Conservation (phyloP, 1,284 basidiomycete genomes). For the Moesziomyces aphidis region DNA sequence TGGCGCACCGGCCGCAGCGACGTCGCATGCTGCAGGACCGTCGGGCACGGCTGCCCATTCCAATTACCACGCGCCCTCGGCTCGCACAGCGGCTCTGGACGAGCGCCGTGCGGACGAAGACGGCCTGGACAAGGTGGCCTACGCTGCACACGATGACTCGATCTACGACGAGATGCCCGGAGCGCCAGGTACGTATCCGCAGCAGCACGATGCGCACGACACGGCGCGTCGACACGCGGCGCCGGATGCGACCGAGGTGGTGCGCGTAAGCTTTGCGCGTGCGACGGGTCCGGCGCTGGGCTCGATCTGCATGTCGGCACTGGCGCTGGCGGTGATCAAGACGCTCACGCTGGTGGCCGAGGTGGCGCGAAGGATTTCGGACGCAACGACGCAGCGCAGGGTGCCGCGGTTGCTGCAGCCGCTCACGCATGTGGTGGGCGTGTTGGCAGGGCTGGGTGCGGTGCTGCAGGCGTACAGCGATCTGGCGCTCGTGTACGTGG, state of each 20-base stretch:
- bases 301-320: slow-evolving; percentile 79
- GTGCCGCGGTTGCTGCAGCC: slow-evolving; percentile 67
- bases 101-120: slow-evolving; percentile 44
- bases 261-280: slow-evolving; percentile 81
- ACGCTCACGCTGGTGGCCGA: slow-evolving; percentile 71
- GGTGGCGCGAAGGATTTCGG: slow-evolving; percentile 64
- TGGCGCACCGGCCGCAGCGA: slow-evolving; percentile 3
- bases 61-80: neutral
- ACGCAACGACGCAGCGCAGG: slow-evolving; percentile 38
- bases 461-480: slow-evolving; percentile 71
- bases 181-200: slow-evolving; percentile 34
- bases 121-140: slow-evolving; percentile 13
- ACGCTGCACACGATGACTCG: slow-evolving; percentile 27
- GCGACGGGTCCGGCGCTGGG: slow-evolving; percentile 85
- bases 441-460: slow-evolving; percentile 75
- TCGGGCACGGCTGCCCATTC: neutral
- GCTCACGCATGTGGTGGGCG: slow-evolving; percentile 72
- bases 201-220: slow-evolving; percentile 1
- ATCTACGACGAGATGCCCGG: slow-evolving; percentile 38
- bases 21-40: slow-evolving; percentile 15
- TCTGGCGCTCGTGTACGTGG: slow-evolving; percentile 85
- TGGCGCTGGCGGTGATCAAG: slow-evolving; percentile 79
- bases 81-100: slow-evolving; percentile 16
- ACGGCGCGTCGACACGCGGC: slow-evolving; percentile 19
- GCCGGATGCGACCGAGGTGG: slow-evolving; percentile 71